These are phyloP conservation scores for Pseudomonodictys pantanalensis DNA, from an alignment of 495 filamentous ascomycete genomes.

Conservation along the genomic window DNA sequence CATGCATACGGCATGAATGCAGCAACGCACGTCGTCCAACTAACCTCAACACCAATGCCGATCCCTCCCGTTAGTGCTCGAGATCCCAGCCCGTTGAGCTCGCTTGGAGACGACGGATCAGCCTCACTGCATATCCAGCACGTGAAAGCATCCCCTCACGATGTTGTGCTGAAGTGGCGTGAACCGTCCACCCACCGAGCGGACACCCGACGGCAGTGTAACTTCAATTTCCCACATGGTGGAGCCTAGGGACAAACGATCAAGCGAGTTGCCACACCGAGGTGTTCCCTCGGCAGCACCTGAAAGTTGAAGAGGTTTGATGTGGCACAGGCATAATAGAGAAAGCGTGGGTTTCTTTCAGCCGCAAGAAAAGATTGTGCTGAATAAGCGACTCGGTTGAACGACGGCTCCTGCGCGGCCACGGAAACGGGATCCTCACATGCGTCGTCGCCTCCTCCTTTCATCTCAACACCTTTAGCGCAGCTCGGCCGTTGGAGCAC, in stretches of 20 bases:
- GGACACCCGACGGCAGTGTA: background rate
- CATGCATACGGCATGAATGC: too few species aligned
- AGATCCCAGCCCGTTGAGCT: conserved; percentile 22
- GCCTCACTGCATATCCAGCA: conserved; percentile 1
- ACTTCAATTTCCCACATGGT: background rate
- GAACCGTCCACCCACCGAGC: background rate
- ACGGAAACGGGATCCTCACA: background rate
- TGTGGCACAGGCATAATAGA: background rate
- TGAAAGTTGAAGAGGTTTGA: background rate
- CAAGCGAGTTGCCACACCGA: conserved; percentile 6
- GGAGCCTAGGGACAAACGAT: background rate
- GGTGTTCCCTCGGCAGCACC: conserved; percentile 17
- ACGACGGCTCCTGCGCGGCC: background rate
- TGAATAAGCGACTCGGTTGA: background rate
- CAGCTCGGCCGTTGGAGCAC: background rate
- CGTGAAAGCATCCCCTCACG: background rate
- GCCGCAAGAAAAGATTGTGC: background rate
- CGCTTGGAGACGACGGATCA: conserved; percentile 15
- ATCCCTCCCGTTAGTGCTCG: conserved; percentile 4
- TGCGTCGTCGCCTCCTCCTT: background rate
- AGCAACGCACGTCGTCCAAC: conserved; percentile 15
- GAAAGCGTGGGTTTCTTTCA: background rate
- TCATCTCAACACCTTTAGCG: background rate
- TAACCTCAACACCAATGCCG: conserved; percentile 21
- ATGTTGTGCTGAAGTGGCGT: background rate